Conservation (phyloP, 805 yeast genomes). For the Schwanniomyces occidentalis region DNA sequence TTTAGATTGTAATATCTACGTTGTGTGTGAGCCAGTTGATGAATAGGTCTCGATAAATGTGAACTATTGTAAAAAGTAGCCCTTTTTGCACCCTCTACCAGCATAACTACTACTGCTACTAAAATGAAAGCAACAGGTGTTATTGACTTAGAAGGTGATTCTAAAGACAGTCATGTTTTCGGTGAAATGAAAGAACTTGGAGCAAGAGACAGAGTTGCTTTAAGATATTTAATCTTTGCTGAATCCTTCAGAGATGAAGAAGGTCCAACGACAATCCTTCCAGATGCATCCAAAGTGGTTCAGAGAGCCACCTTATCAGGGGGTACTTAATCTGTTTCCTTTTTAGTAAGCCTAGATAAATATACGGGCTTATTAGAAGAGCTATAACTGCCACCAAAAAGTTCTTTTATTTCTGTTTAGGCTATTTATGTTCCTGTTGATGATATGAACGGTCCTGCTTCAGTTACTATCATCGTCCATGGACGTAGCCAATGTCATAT, state of each 20-base stretch:
- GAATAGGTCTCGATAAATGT: slow-evolving; percentile 97
- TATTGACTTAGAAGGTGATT: slow-evolving; percentile 98
- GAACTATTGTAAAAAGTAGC: slow-evolving; percentile 96
- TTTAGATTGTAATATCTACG: slow-evolving; percentile 97
- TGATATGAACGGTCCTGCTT: slow-evolving; percentile 99
- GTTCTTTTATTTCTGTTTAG: slow-evolving; percentile 99
- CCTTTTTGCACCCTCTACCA: slow-evolving; percentile 95
- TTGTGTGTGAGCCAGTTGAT: slow-evolving; percentile 98
- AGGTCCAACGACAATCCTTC: slow-evolving; percentile 99
- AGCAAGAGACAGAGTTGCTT: slow-evolving; percentile 99
- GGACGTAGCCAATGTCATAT: slow-evolving; percentile 99
- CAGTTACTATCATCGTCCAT: slow-evolving; percentile 99
- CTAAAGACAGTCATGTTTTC: slow-evolving; percentile 98
- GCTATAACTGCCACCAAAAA: slow-evolving; percentile 98
- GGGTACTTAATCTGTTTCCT: slow-evolving; percentile 99
- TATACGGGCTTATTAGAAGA: slow-evolving; percentile 99
- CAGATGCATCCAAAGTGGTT: slow-evolving; percentile 99
- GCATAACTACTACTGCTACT: slow-evolving; percentile 96
- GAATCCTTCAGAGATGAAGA: slow-evolving; percentile 99
- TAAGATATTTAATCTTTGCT: slow-evolving; percentile 99
- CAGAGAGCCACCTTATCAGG: slow-evolving; percentile 99
- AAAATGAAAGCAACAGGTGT: slow-evolving; percentile 99
- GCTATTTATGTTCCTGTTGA: slow-evolving; percentile 99
- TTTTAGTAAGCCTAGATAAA: slow-evolving; percentile 99
- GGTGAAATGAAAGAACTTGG: slow-evolving; percentile 99